Conservation (phyloP, 805 yeast species). For the Candida caryicola region DNA sequence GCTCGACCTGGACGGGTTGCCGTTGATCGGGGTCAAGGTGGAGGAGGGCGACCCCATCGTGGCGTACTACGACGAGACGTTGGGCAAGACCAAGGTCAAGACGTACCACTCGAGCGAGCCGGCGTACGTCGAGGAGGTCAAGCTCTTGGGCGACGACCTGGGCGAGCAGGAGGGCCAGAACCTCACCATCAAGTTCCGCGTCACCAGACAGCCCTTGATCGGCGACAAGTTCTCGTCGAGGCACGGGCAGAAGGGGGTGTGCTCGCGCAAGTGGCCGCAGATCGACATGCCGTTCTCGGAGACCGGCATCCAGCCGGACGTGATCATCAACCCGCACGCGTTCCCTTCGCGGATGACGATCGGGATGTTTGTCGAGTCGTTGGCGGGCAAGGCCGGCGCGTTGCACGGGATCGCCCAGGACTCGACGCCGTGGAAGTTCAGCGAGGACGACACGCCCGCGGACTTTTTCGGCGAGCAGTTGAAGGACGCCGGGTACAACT, state of each 20-base stretch:
- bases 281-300: slow-evolving; percentile 97
- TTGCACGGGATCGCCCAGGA: slow-evolving; percentile 97
- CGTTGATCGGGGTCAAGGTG: slow-evolving; percentile 80
- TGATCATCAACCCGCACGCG: slow-evolving; percentile 97
- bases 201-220: slow-evolving; percentile 88
- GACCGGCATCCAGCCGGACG: slow-evolving; percentile 95
- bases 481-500: slow-evolving; percentile 83
- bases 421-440: slow-evolving; percentile 93
- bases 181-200: slow-evolving; percentile 83
- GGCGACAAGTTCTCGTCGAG: slow-evolving; percentile 98
- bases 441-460: slow-evolving; percentile 92
- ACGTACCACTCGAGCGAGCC: slow-evolving; percentile 93
- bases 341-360: slow-evolving; percentile 99
- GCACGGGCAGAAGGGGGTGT: slow-evolving; percentile 98
- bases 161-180: slow-evolving; percentile 78
- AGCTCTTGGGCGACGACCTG: slow-evolving; percentile 78
- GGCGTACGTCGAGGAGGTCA: slow-evolving; percentile 93
- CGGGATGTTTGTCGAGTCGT: slow-evolving; percentile 97
- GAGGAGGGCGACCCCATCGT: slow-evolving; percentile 95
- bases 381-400: slow-evolving; percentile 99
- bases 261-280: slow-evolving; percentile 97
- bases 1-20: slow-evolving; percentile 90
- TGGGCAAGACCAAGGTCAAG: slow-evolving; percentile 87
- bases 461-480: slow-evolving; percentile 96
- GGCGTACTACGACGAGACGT: slow-evolving; percentile 87